Percentiles rank a stretch among this genome's conserved stretches.
These are phyloP conservation scores for Dryas integrifolia DNA, from an alignment of 331 rosid genomes.

Conservation along the genomic window DNA sequence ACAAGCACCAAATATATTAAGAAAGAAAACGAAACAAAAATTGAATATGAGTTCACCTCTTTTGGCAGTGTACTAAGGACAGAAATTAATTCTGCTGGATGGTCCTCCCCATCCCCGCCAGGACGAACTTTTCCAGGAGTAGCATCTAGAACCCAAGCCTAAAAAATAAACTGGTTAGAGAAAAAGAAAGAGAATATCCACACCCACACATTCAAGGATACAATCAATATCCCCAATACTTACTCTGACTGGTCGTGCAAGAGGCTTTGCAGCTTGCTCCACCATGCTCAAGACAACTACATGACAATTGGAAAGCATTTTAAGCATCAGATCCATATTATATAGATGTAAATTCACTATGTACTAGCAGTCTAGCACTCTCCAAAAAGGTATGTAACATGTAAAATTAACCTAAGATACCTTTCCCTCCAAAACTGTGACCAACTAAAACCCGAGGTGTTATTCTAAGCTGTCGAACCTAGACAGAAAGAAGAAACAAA, in stretches of 20 bases:
- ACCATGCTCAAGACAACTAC: slow-evolving; percentile 92
- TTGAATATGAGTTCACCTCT: slow-evolving; percentile 50
- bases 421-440: slow-evolving; percentile 98
- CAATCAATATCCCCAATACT: slow-evolving; percentile 15
- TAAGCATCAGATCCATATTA: slow-evolving; percentile 25
- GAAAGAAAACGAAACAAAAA: slow-evolving; percentile 9
- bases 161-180: slow-evolving; percentile 21
- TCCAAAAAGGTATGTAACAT: neutral
- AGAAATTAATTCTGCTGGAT: slow-evolving; percentile 85
- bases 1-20: neutral
- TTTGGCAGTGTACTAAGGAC: slow-evolving; percentile 62
- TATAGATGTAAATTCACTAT: neutral
- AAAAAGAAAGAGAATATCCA: neutral
- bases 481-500: slow-evolving; percentile 30
- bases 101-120: slow-evolving; percentile 95
- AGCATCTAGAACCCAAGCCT: slow-evolving; percentile 96
- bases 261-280: slow-evolving; percentile 98
- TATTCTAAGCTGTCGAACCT: slow-evolving; percentile 75
- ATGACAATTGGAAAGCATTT: slow-evolving; percentile 25
- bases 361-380: slow-evolving; percentile 19
- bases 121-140: slow-evolving; percentile 87
- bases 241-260: slow-evolving; percentile 91
- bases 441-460: slow-evolving; percentile 90
- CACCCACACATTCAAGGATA: neutral
- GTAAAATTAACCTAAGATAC: slow-evolving; percentile 29